phyloP scores from a whole-genome alignment of 495 filamentous ascomycete species.

The Penicillium silybi region DNA sequence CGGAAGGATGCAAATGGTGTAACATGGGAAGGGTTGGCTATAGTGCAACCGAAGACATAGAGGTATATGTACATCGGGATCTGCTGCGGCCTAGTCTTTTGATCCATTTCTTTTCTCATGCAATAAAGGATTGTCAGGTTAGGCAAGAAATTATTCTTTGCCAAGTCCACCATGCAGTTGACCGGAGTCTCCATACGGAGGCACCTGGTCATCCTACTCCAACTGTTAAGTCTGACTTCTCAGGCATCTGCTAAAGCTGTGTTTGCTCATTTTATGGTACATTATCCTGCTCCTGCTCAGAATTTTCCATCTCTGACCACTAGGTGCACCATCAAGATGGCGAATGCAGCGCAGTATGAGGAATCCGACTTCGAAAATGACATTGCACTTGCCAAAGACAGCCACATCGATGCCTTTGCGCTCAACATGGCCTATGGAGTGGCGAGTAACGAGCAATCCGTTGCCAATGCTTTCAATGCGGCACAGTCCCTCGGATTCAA shows the following conservation, averaged over 20 bases:
- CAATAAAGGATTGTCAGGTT: not conserved
- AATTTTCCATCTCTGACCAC: not conserved
- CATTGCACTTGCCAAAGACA: not conserved
- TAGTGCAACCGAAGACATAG: not conserved
- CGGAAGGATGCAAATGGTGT: not conserved
- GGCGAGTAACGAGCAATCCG: constrained; percentile 37
- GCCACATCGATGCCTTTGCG: constrained; percentile 62
- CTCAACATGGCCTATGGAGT: constrained; percentile 60
- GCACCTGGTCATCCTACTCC: not conserved
- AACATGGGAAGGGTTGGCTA: not conserved
- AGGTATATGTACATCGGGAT: not conserved
- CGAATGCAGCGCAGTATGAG: not conserved
- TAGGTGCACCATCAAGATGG: not conserved
- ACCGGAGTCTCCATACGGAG: not conserved
- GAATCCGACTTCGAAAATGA: not conserved
- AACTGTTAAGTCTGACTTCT: not conserved
- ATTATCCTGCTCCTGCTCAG: not conserved
- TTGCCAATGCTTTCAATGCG: constrained; percentile 51
- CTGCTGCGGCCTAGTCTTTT: not conserved
- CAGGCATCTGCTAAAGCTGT: not conserved
- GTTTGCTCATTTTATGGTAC: not conserved
- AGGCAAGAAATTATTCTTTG: not conserved
- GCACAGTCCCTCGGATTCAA: constrained; percentile 55
- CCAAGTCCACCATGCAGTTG: not conserved
- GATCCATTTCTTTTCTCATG: not conserved